phyloP scores from a whole-genome alignment of 164 flowering plant genomes.

The Vitis labrusca region DNA sequence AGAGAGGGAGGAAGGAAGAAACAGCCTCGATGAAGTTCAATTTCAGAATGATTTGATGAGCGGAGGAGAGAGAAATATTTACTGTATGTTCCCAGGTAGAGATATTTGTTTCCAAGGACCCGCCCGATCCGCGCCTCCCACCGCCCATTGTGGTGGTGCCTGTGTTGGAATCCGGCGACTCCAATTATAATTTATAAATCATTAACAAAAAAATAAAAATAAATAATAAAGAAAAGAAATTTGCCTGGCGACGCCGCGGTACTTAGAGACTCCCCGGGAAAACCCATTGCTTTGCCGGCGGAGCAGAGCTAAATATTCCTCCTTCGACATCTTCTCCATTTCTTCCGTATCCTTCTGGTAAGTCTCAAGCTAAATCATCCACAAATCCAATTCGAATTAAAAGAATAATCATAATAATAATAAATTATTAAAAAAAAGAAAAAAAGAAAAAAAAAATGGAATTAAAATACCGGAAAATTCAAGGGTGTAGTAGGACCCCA shows the following conservation, averaged over 20 bases:
- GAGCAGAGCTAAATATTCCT: constrained; percentile 75
- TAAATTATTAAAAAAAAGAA: too few species aligned
- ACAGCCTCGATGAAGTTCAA: too few species aligned
- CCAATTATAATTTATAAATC: too few species aligned
- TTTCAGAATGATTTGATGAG: not conserved
- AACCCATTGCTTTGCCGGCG: constrained; percentile 86
- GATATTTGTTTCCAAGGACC: constrained; percentile 54
- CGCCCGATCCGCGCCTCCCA: constrained; percentile 62
- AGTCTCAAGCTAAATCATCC: constrained; percentile 43
- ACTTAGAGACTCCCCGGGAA: constrained; percentile 93
- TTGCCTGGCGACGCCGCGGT: constrained; percentile 96
- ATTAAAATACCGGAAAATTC: constrained; percentile 71
- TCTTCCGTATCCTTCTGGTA: constrained; percentile 66
- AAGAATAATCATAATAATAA: too few species aligned
- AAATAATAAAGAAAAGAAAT: too few species aligned
- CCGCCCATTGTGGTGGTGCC: constrained; percentile 62
- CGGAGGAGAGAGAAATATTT: constrained; percentile 7
- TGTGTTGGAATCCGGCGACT: not conserved
- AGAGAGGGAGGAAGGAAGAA: too few species aligned
- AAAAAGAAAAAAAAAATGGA: too few species aligned
- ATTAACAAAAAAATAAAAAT: too few species aligned
- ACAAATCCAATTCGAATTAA: too few species aligned
- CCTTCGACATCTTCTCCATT: constrained; percentile 63
- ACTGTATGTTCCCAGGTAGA: constrained; percentile 62
- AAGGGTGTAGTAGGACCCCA: constrained; percentile 79